Conservation (phyloP, 2,329 filamentous ascomycete species). For the Cercospora sp. region DNA sequence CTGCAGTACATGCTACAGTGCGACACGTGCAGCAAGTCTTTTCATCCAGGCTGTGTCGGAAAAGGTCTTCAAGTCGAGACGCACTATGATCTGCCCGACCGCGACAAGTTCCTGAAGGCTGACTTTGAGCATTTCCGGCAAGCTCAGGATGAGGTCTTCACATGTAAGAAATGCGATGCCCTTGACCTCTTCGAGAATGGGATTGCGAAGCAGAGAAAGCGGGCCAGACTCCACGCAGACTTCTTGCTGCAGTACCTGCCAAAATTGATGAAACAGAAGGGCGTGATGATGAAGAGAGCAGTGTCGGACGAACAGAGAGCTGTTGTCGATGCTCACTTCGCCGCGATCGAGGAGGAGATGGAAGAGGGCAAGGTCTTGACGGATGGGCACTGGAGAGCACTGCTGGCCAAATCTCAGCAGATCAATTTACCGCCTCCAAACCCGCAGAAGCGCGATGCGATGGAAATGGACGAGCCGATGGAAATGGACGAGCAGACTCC, state of each 20-base stretch:
- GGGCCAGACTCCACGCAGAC: background rate
- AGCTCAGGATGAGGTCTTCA: background rate
- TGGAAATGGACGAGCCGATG: background rate
- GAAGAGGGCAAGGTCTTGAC: background rate
- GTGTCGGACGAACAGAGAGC: background rate
- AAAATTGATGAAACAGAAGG: background rate
- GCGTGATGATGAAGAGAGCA: background rate
- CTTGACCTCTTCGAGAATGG: background rate
- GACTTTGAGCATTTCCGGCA: background rate
- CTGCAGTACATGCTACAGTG: constrained; percentile 21
- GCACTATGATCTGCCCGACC: constrained; percentile 4
- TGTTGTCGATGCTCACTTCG: background rate
- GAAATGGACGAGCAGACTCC: background rate
- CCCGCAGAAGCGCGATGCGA: background rate
- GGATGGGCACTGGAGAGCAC: background rate
- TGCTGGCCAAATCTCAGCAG: constrained; percentile 2
- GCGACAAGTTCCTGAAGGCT: constrained; percentile 5
- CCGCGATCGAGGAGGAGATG: constrained; percentile 10
- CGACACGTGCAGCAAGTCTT: constrained; percentile 11
- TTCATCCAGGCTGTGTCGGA: constrained; percentile 21
- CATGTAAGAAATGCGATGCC: background rate
- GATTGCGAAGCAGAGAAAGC: background rate
- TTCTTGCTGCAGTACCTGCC: constrained; percentile 10
- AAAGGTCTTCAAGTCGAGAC: constrained; percentile 10
- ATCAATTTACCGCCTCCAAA: background rate